Percentiles rank a stretch among this genome's conserved stretches.
phyloP scores from a whole-genome alignment of 2,329 filamentous ascomycete species.

The Penicillium hordei region DNA sequence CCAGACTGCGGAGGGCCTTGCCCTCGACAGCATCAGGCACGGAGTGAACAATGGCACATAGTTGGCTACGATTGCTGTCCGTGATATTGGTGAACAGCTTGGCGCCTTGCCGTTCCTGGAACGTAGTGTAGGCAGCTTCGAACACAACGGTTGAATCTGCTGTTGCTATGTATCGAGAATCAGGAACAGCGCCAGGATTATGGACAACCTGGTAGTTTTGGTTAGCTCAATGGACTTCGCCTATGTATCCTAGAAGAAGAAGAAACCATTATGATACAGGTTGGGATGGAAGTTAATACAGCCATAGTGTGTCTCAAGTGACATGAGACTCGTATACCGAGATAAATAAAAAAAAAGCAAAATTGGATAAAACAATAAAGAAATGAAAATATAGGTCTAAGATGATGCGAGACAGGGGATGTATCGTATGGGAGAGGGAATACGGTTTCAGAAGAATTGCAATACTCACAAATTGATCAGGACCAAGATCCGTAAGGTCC shows the following conservation, averaged over 20 bases:
- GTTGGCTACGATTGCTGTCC: slow-evolving; percentile 32
- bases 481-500: slow-evolving; percentile 33
- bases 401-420: slow-evolving; percentile 7
- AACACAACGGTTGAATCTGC: slow-evolving; percentile 51
- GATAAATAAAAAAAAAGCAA: neutral
- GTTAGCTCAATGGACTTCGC: slow-evolving; percentile 17
- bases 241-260: slow-evolving; percentile 1
- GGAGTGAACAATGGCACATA: slow-evolving; percentile 42
- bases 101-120: slow-evolving; percentile 34
- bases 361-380: slow-evolving; percentile 2
- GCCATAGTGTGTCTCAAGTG: slow-evolving; percentile 1
- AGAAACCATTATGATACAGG: slow-evolving; percentile 5
- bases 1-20: slow-evolving; percentile 32
- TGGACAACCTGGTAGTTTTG: slow-evolving; percentile 39
- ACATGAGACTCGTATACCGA: neutral
- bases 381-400: neutral
- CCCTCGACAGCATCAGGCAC: slow-evolving; percentile 36
- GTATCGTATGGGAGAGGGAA: neutral
- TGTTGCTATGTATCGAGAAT: slow-evolving; percentile 40
- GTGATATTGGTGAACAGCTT: slow-evolving; percentile 35
- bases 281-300: neutral
- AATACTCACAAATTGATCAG: slow-evolving; percentile 40
- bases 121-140: slow-evolving; percentile 44
- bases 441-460: slow-evolving; percentile 4
- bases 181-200: slow-evolving; percentile 49